Evolutionary conservation across 1,139 yeast species (phyloP).

Genomic region (Blastobotrys proliferans): DNA sequence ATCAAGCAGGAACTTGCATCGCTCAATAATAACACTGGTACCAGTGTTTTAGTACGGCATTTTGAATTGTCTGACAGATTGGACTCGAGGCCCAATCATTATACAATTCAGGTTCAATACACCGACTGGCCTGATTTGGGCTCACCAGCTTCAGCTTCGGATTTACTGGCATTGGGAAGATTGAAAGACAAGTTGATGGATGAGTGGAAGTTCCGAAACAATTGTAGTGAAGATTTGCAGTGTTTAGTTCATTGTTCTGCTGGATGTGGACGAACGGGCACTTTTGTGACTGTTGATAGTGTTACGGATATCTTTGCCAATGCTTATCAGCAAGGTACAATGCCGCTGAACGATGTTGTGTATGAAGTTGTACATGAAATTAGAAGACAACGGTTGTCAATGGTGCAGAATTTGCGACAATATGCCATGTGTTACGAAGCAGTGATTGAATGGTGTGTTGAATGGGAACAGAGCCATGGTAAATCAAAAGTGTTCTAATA

Average conservation of each 20-base stretch:
- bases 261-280: conserved; percentile 91
- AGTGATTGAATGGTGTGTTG: conserved; percentile 31
- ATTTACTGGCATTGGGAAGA: conserved; percentile 49
- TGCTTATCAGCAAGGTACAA: conserved; percentile 9
- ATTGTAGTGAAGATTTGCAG: conserved; percentile 16
- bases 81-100: conserved; percentile 16
- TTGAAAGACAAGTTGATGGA: conserved; percentile 39
- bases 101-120: conserved; percentile 64
- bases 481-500: neutral
- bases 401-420: conserved; percentile 80
- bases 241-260: conserved; percentile 84
- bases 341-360: conserved; percentile 46
- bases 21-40: conserved; percentile 14
- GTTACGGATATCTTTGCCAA: conserved; percentile 43
- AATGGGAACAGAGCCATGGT: neutral
- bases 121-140: conserved; percentile 83
- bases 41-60: conserved; percentile 23
- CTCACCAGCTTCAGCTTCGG: conserved; percentile 51
- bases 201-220: conserved; percentile 1
- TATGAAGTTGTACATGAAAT: conserved; percentile 54
- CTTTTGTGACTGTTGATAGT: conserved; percentile 72
- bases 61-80: conserved; percentile 17
- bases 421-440: conserved; percentile 68
- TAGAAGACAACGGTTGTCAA: conserved; percentile 68
- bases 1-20: conserved; percentile 18